Percentiles rank a stretch among this genome's conserved stretches.
Evolutionary conservation across 1,139 yeast species (phyloP).

Genomic region (Debaryomyces robertsiae): DNA sequence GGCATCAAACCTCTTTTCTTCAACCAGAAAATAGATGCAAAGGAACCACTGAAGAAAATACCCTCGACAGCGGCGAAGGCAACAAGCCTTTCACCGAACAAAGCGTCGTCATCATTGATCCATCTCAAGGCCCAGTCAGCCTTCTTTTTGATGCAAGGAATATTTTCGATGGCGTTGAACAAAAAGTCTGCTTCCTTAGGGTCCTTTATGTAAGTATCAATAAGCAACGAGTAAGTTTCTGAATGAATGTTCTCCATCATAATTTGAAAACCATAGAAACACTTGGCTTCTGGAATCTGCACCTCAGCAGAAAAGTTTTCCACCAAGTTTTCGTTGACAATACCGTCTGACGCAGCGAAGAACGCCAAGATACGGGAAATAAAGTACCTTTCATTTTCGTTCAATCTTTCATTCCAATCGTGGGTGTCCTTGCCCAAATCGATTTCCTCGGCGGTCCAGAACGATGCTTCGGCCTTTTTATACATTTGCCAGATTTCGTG

Average conservation of each 20-base stretch:
- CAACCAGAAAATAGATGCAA: slow-evolving; percentile 97
- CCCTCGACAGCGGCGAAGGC: slow-evolving; percentile 99
- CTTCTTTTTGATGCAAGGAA: slow-evolving; percentile 92
- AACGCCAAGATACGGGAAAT: slow-evolving; percentile 93
- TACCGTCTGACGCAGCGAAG: slow-evolving; percentile 98
- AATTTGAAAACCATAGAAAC: slow-evolving; percentile 98
- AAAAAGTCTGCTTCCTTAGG: slow-evolving; percentile 86
- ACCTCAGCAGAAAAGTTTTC: slow-evolving; percentile 97
- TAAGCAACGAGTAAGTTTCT: slow-evolving; percentile 91
- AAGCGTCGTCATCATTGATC: slow-evolving; percentile 84
- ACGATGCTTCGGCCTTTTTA: slow-evolving; percentile 98
- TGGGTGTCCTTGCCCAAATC: slow-evolving; percentile 87
- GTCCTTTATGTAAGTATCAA: slow-evolving; percentile 94
- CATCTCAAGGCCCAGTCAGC: slow-evolving; percentile 98
- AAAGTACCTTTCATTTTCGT: slow-evolving; percentile 87
- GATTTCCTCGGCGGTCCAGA: slow-evolving; percentile 99
- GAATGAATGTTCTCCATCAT: slow-evolving; percentile 99
- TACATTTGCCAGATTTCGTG: slow-evolving; percentile 99
- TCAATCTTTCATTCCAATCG: slow-evolving; percentile 88
- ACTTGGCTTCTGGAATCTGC: slow-evolving; percentile 96
- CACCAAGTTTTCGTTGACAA: slow-evolving; percentile 94
- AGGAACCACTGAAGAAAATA: slow-evolving; percentile 95
- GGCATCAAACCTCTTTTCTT: slow-evolving; percentile 99
- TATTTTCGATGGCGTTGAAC: slow-evolving; percentile 91
- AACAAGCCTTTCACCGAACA: slow-evolving; percentile 92